Evolutionary conservation across 169 alveolate species (phyloP), one percentile per base, ranked within the genome.

Genomic region (Eimeria falciformis): DNA sequence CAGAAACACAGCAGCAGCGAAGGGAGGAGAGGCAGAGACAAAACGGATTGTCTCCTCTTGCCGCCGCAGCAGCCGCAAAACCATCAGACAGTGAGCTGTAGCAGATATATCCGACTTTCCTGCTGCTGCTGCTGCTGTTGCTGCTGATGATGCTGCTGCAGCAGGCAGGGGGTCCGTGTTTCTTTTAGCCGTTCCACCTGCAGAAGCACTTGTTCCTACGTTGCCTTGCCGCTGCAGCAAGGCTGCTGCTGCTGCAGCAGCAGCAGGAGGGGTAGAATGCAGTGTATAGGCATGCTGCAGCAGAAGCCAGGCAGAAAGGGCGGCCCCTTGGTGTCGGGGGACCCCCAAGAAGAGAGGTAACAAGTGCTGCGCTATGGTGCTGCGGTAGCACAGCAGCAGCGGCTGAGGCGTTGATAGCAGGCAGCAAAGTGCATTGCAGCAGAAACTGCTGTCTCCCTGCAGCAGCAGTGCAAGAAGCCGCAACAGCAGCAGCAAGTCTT

Each of bases 371-470:
- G 83, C 83, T 71, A 40, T 45, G 27, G 56, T 29, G 83, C 83
- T 71, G 83, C 83, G 83, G 83, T 56, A 71, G 56, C 53, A 43
- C 37, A 71, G 83, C 83, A 71, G 58, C 62, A 71, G 58, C 53
- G 53, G 83, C 83, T 71, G 83, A 29, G 23, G 83, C 27, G 58
- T 71, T 29, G 58, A 11, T 17, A 71, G 25, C 18, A 71, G 83
- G 58, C 58, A 17, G 58, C 58, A 71, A 5, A 71, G n/a, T 7
- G 83, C 83, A 56, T 56, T 71, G 83, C 83, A 71, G 58, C 83
- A 71, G 83, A 71, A 71, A 33, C 83, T 71, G 83, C 83, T 71
- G 83, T 71, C 83, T 12, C 58, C 83, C 29, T 71, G 83, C 53
- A 71, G 83, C 58, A 71, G 58, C 53, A 71, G 83, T 6, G 33